These are phyloP conservation scores for Citrus australasica DNA, from an alignment of 345 rosid species.

Conservation along the genomic window DNA sequence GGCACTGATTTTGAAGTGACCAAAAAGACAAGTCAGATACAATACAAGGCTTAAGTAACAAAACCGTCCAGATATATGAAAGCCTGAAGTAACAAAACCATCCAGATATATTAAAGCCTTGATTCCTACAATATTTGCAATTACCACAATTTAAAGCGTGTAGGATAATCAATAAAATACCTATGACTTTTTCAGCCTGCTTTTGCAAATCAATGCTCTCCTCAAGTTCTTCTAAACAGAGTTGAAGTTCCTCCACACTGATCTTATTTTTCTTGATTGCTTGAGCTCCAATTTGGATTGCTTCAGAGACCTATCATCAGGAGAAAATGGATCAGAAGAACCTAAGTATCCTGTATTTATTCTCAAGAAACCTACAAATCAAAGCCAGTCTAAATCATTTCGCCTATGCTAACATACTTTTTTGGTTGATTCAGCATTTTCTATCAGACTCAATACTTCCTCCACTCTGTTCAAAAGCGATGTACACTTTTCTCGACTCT, in stretches of 20 bases:
- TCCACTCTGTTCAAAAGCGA: conserved; percentile 82
- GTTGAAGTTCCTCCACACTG: conserved; percentile 74
- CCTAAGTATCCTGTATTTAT: background rate
- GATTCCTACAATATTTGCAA: background rate
- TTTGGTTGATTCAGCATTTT: conserved; percentile 70
- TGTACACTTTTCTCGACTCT: conserved; percentile 67
- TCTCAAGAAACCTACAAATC: background rate
- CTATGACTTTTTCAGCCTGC: conserved; percentile 64
- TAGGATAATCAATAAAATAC: conserved; percentile 22
- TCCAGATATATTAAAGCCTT: background rate
- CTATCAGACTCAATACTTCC: conserved; percentile 58
- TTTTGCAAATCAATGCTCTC: conserved; percentile 67
- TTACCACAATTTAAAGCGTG: background rate
- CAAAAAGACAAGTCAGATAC: conserved; percentile 11
- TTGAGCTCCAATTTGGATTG: conserved; percentile 73
- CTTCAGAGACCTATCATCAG: conserved; percentile 68
- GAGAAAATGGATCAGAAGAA: background rate
- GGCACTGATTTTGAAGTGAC: conserved; percentile 47
- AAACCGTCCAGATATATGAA: background rate
- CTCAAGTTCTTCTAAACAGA: conserved; percentile 68
- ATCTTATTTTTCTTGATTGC: conserved; percentile 64
- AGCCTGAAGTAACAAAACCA: background rate
- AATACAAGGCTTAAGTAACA: background rate
- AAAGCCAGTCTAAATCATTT: conserved; percentile 1
- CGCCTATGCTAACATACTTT: conserved; percentile 40